These are phyloP conservation scores for Thymus mandschuricus DNA, from an alignment of 257 asterid genomes.

Conservation along the genomic window DNA sequence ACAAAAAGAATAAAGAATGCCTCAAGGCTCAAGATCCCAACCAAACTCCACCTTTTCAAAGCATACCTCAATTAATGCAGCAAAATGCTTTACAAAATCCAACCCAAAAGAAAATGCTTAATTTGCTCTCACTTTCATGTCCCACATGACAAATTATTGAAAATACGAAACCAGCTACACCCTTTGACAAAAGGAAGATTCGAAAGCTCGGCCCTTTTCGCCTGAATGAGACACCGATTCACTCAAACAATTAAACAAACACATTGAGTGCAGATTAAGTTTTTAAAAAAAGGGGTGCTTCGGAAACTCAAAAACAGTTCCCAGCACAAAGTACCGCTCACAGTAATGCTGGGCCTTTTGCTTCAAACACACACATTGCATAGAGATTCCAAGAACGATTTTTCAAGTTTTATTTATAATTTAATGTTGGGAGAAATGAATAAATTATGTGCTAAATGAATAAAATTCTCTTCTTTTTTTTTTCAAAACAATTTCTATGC, in stretches of 20 bases:
- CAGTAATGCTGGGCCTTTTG: slow-evolving; percentile 42
- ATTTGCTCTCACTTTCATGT: slow-evolving; percentile 6
- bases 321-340: slow-evolving; percentile 33
- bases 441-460: not conserved
- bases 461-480: no score
- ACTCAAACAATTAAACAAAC: slow-evolving; percentile 29
- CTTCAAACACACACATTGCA: slow-evolving; percentile 47
- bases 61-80: slow-evolving; percentile 24
- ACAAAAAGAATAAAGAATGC: slow-evolving; percentile 15
- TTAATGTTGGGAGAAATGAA: not conserved
- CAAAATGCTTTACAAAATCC: slow-evolving; percentile 20
- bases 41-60: slow-evolving; percentile 17
- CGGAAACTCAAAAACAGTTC: slow-evolving; percentile 37
- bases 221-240: slow-evolving; percentile 34
- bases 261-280: slow-evolving; percentile 25
- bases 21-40: slow-evolving; percentile 31
- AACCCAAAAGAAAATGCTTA: not conserved
- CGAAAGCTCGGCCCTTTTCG: slow-evolving; percentile 53
- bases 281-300: not conserved
- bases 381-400: slow-evolving; percentile 31
- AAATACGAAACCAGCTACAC: slow-evolving; percentile 36
- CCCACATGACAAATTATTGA: slow-evolving; percentile 15
- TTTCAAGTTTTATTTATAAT: not conserved
- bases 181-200: slow-evolving; percentile 50
- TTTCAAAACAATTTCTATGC: not conserved